phyloP scores from a whole-genome alignment of 139 green algal genomes.

The Haematococcus sp. region DNA sequence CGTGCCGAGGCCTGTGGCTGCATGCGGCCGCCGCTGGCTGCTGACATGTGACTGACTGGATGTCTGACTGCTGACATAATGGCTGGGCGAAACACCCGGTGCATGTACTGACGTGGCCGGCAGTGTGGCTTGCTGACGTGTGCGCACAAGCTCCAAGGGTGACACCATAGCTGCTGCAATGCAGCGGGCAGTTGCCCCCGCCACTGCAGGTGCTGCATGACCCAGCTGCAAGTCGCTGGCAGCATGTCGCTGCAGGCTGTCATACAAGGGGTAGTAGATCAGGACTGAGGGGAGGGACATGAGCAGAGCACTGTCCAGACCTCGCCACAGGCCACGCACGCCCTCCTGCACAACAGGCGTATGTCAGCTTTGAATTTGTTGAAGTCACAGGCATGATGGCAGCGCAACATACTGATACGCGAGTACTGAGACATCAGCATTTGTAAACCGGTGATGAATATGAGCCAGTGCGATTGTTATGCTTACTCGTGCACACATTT shows the following conservation, averaged over 20 bases:
- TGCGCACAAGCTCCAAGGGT: conserved; percentile 83
- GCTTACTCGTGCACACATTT: neutral
- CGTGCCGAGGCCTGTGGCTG: neutral
- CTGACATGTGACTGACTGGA: neutral
- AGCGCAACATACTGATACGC: neutral
- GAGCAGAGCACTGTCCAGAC: conserved; percentile 68
- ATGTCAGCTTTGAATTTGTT: neutral
- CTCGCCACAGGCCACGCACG: conserved; percentile 66
- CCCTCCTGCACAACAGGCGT: conserved; percentile 54
- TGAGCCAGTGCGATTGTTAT: neutral
- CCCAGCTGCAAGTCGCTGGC: conserved; percentile 12
- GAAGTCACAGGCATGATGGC: neutral
- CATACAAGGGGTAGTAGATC: conserved; percentile 96
- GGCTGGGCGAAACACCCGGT: neutral
- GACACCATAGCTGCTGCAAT: conserved; percentile 72
- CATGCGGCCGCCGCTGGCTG: neutral
- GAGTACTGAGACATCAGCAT: too few relatives aligned
- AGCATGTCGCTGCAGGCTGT: conserved; percentile 60
- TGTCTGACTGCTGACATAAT: neutral
- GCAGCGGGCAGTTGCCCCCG: conserved; percentile 62
- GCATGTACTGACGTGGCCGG: neutral
- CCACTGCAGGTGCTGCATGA: conserved; percentile 55
- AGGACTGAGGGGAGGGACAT: conserved; percentile 85
- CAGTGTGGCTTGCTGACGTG: conserved; percentile 61
- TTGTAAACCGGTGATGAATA: too few relatives aligned